Base-by-base conservation (phyloP, 345 rosid species). In the Syzygium jambos region DNA sequence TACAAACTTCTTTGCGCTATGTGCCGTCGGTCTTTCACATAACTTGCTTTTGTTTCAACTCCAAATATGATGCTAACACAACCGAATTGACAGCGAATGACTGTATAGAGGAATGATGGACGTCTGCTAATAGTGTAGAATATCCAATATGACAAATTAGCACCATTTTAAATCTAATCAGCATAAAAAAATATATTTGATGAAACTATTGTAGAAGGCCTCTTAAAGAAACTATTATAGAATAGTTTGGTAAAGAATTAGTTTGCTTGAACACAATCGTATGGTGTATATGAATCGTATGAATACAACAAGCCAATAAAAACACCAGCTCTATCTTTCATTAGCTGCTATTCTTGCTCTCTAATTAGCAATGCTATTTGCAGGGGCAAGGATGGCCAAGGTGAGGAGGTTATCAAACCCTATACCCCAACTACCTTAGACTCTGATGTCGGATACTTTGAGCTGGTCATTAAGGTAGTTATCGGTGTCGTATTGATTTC, bases 361-460 rank as follows among this genome's bases (percentile, higher is more conserved):
- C 80, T 73, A 34, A 73, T 38, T 38, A 38, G 14, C 25, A 38
- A 73, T 38, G 49, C 8, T 86, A 23, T 29, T 43, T 7, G 49
- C 91, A 97, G 99, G 91, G 99, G 99, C 41, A 93, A 93, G 91
- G 99, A 97, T 94, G 89, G 92, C 91, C 94, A 92, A 88, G 97
- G 96, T 61, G 97, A 94, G 88, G 99, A 95, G 88, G 99, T 97
- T 89, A 93, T 95, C 57, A 97, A 95, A 89, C 99, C 99, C 46
- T 97, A 96, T 87, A 97, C 99, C 29, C 99, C 99, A 34, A 95
- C 97, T 54, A 97, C 99, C 10, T 88, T 97, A 92, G 99, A 97
- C 91, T 95, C 99, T 56, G 99, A 97, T 90, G 89, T 94, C 90
- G 99, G 99, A 29, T 87, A 88, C 88, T 97, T 96, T 55, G 99